Evolutionary conservation across 2,329 filamentous ascomycete species (phyloP), one percentile per base, ranked within the genome.

Genomic region (Sphaerostilbella broomeana): DNA sequence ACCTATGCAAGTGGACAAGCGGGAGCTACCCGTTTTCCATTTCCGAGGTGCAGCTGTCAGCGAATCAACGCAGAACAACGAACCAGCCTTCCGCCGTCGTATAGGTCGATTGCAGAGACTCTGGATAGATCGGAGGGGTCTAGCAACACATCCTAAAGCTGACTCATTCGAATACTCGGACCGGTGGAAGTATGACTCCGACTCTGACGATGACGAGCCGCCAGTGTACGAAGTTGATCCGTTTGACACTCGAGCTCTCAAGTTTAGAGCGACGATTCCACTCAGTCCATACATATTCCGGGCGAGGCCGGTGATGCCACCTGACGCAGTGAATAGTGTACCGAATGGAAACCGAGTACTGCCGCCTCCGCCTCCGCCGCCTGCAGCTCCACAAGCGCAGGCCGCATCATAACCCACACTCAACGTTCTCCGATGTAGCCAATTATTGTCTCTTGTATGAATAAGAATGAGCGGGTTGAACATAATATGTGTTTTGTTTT

Each of bases 181-280:
- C 56, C 76, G 81, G 45, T 95, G 84, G 75, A 94, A 88, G 63
- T 94, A 86, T 64, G 86, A 94, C 55, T 81, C 82, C 18, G 86
- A 94, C 52, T 86, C 88, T 45, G 86, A 90, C 48, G 86, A 94
- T 32, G 84, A 89, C 37, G 84, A 88, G 42, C 77, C 81, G 40
- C 72, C 81, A 17, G 70, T 80, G 44, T 88, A 88, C 66, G 75
- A 81, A 40, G 73, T 89, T 42, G 87, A 95, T 56, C 84, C 82
- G 25, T 81, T 73, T 50, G 75, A 77, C 51, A 73, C 71, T 12
- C 65, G 67, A 16, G 72, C 75, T 16, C 61, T 82, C 51, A 76
- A 72, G 51, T 82, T 79, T 50, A 67, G 78, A 26, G 72, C 76
- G n/a, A 73, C 69, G 6, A 73, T 78, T 15, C 74, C 73, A 2